Conservation (phyloP, 164 flowering plant genomes). For the Tinospora cordifolia region DNA sequence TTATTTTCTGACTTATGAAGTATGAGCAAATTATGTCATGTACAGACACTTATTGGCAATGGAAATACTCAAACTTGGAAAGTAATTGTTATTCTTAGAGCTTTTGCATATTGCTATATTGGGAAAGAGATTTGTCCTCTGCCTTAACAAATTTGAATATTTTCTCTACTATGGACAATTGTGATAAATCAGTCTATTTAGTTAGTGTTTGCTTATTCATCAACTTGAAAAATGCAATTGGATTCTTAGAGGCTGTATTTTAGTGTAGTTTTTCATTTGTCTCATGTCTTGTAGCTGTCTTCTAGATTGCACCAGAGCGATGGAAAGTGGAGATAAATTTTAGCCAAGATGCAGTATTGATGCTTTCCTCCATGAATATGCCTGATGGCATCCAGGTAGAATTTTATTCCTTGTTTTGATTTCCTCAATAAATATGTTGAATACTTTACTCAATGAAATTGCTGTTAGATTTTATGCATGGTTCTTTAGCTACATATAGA, state of each 20-base stretch:
- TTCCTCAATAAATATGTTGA: neutral
- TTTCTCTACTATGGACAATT: neutral
- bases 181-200: neutral
- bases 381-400: constrained; percentile 97
- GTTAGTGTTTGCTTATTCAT: neutral
- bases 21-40: too few species aligned
- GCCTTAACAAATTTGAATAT: neutral
- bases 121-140: neutral
- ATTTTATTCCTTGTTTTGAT: neutral
- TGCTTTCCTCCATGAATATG: constrained; percentile 97
- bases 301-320: constrained; percentile 79
- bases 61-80: neutral
- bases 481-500: too few species aligned
- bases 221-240: neutral
- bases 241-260: neutral
- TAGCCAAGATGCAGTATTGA: constrained; percentile 89
- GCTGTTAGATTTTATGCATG: neutral
- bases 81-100: neutral
- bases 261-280: neutral
- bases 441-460: neutral
- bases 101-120: neutral
- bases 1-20: too few species aligned
- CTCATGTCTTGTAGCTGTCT: neutral
- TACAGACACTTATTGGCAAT: too few species aligned
- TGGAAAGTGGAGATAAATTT: constrained; percentile 89